Evolutionary conservation across 1,284 basidiomycete species (phyloP).

Genomic region (Tilletia caries): DNA sequence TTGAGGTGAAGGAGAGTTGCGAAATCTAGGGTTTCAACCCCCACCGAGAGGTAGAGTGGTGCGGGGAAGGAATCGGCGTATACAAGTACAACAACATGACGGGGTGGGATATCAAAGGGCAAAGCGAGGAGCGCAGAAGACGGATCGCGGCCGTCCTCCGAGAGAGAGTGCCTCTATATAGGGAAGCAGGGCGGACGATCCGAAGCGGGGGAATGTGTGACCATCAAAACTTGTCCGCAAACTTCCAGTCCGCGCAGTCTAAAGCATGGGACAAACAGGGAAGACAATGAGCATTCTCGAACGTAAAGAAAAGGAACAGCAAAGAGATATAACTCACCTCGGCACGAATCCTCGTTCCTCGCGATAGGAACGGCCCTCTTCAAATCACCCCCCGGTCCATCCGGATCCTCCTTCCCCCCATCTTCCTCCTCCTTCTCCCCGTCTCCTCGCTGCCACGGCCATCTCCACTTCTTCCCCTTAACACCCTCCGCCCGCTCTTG

Average conservation of each 20-base stretch:
- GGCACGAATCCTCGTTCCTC: constrained; percentile 31
- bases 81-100: too few species aligned
- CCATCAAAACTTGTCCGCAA: constrained; percentile 26
- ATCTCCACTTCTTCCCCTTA: constrained; percentile 25
- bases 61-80: too few species aligned
- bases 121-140: too few species aligned
- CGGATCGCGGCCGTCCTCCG: too few species aligned
- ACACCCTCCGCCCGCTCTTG: neutral
- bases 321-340: neutral
- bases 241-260: constrained; percentile 41
- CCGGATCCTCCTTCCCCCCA: constrained; percentile 27
- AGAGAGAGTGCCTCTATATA: too few species aligned
- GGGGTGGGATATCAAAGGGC: too few species aligned
- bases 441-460: constrained; percentile 31
- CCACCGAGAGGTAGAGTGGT: too few species aligned
- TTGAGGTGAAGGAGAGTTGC: too few species aligned
- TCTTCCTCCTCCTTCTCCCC: constrained; percentile 26
- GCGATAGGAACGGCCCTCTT: constrained; percentile 27
- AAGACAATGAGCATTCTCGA: neutral
- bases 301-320: too few species aligned
- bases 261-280: neutral
- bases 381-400: constrained; percentile 22
- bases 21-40: too few species aligned
- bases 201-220: too few species aligned
- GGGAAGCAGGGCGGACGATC: too few species aligned